Base-by-base conservation (phyloP, 2,329 filamentous ascomycete species). In the Neonectria ditissima region DNA sequence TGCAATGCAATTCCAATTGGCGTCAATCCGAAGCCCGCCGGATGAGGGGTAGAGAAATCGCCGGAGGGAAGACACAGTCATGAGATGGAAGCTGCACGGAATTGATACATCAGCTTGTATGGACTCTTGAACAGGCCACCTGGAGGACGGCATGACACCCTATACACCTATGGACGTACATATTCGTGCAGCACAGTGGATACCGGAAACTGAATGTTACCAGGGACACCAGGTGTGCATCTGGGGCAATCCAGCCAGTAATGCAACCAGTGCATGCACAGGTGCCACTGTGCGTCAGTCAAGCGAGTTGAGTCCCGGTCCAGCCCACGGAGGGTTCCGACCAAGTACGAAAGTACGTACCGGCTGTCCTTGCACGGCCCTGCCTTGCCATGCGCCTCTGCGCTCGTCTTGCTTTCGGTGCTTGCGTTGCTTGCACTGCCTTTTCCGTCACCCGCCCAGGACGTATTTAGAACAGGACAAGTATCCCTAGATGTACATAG, bases 51-150 rank as follows among this genome's bases (percentile, higher is more conserved):
- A 20, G 39, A 30, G 24, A 6, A 30, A 32, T 20, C 10, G 47
- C 32, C 28, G 47, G 10, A 28, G 10, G 10, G 18, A 26, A 28
- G 16, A 54, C 4, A 43, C 26, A 56, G 37, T 62, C 59, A 57
- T 34, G 45, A 41, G 52, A 52, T 55, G 14, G 22, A 39, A 14
- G 9, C n/a, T 44, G 28, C 26, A 28, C 11, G 43, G 32, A 62
- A 48, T 58, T 48, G 54, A 62, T 62, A 53, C 41, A 58, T 58
- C 59, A 62, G 41, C 41, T 41, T 62, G 47, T n/a, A 41, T 51
- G 16, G 24, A 28, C 28, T 16, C 20, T 59, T 14, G 50, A 63
- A 63, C 60, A 63, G 60, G 55, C 60, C 60, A 63, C 51, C 58
- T 54, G 24, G 37, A 39, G 43, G 43, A 44, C 55, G 50, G 60